phyloP scores from a whole-genome alignment of 345 rosid genomes.

The Eutrema yunnanense region DNA sequence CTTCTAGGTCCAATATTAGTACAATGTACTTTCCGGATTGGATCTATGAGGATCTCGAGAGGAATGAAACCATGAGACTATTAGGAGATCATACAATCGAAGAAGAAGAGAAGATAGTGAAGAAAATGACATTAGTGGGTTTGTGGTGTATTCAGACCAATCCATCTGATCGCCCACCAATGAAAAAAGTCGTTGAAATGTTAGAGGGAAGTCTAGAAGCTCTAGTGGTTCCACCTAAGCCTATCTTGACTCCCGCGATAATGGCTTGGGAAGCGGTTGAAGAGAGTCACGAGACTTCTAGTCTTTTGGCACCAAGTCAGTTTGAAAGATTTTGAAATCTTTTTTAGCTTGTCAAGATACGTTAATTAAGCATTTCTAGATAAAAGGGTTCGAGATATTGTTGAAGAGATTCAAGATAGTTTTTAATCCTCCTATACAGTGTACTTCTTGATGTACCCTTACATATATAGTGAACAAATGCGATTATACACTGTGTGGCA shows the following conservation, averaged over 20 bases:
- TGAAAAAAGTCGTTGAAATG: constrained; percentile 34
- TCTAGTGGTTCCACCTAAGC: constrained; percentile 32
- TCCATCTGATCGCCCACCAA: constrained; percentile 28
- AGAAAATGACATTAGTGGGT: constrained; percentile 25
- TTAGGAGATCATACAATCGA: neutral
- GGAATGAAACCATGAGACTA: neutral
- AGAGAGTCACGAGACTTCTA: neutral
- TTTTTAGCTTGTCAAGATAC: neutral
- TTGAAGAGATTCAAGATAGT: neutral
- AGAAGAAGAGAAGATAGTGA: constrained; percentile 13
- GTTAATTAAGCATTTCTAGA: neutral
- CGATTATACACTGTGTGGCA: no score
- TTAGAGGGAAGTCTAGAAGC: constrained; percentile 30
- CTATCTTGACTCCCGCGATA: constrained; percentile 7
- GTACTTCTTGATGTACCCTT: no score
- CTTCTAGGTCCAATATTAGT: neutral
- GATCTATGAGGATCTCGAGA: constrained; percentile 23
- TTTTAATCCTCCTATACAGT: no score
- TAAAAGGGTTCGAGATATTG: neutral
- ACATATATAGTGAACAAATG: no score
- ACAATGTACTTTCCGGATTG: constrained; percentile 25
- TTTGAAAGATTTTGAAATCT: neutral
- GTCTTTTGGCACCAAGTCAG: neutral
- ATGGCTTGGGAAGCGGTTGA: neutral
- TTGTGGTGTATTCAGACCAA: constrained; percentile 35